Base-by-base conservation (phyloP, 768 basidiomycete genomes). In the Lactarius sanguifluus region DNA sequence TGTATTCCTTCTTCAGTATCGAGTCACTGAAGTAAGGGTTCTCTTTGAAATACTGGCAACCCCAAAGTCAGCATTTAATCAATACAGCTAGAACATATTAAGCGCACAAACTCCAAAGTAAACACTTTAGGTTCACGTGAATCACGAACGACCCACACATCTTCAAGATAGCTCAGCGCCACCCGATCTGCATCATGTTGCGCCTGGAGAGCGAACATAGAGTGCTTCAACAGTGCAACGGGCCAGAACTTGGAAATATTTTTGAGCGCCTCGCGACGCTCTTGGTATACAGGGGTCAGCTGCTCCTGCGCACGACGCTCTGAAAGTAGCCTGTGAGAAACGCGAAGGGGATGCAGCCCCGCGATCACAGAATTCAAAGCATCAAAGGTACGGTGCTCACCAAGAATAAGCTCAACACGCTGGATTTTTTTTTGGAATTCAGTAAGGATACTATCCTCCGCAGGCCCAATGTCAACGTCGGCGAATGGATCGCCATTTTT, bases 91-190 rank as follows among this genome's bases (percentile, higher is more conserved):
- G 57, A 61, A 28, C 54, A 62, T 59, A 64, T 59, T 59, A 38
- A 60, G 86, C 94, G 73, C 76, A 96, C 95, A 78, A 97, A 94
- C 81, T 95, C 89, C 63, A 96, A 77, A 59, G 88, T 90, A 79
- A 88, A 96, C 73, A 87, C 89, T 72, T 95, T 80, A 64, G 87
- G 86, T 76, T 97, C 94, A 52, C 77, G 76, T 50, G 82, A 72
- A 74, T 96, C 88, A 62, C 91, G 86, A 65, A 79, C 82, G 43
- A 96, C 80, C 91, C 94, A 95, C 25, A 97, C 71, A 72, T 96
- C 92, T 73, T 92, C 89, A 65, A 96, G 80, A 75, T 89, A 92
- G 75, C 84, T 87, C 77, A 97, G 77, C 15, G 94, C 94, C 68
- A 86, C 81, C 75, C 89, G 86, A 77, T 97, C 95, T 23, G 87